Evolutionary conservation across 352 stramenopile genomes (phyloP), one percentile per base, ranked within the genome.

Genomic region (Chrysophaeum taylorii): DNA sequence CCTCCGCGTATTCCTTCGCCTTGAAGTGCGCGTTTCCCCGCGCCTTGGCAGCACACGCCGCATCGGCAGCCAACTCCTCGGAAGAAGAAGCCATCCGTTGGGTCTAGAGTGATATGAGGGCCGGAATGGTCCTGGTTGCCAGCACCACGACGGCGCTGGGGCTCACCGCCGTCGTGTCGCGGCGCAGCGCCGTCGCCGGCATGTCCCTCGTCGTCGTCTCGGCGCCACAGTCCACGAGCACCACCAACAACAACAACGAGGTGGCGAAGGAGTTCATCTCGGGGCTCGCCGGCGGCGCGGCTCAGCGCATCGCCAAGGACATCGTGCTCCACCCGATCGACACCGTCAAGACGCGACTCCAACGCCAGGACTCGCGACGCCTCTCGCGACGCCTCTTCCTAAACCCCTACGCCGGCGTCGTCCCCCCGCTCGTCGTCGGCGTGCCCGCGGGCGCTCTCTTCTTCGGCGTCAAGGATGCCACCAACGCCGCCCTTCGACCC

Each of bases 271-370:
- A n/a, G n/a, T n/a, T n/a, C 37, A 29, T 9, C 18, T 5, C 64
- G 35, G 73, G 73, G 7, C 60, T 79, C 18, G 67, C 73, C 12
- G 74, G 66, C 18, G 74, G 74, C 21, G 74, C 71, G n/a, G 71
- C 72, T 23, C 70, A 73, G 27, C 75, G 71, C 16, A 75, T 69
- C 48, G 66, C 61, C 42, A 79, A 79, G 53, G 89, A 96, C 76
- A 82, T 95, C 62, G 85, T 90, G 60, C 83, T 96, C 12, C 93
- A 94, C 79, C 91, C 91, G 50, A 79, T 96, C 15, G 91, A 96
- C 79, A 95, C 91, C 7, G 85, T 96, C 70, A 96, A 96, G 84
- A 95, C 90, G 54, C 83, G 90, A 9, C 76, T 95, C 69, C 89
- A 96, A 60, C 33, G 23, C 21, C 0, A n/a, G 14, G 52, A 71